Evolutionary conservation across 2,329 filamentous ascomycete species (phyloP), one percentile per base, ranked within the genome.

Genomic region (Fusarium continuum): DNA sequence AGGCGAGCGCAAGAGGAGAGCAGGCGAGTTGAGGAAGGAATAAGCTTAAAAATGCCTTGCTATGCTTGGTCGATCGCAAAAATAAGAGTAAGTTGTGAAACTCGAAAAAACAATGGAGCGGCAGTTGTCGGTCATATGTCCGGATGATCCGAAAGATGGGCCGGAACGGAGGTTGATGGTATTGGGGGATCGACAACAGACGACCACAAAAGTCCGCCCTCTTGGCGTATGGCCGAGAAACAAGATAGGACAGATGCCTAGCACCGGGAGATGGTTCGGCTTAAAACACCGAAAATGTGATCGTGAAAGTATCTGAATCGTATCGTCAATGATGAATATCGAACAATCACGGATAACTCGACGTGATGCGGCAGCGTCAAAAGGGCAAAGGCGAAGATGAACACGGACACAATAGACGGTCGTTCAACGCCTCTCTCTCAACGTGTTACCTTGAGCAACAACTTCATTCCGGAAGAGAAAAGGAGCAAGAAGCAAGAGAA

Each of bases 61-160:
- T 46, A 17, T 50, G 41, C 22, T 59, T 46, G 46, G 16, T 16
- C 25, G 36, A 41, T 44, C 23, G n/a, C 34, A 49, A 31, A 31
- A 55, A 31, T 34, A 38, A 45, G 51, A 54, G 31, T 16, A 34
- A 14, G 41, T 39, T 47, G 54, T 32, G 23, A 48, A 38, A 64
- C 31, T 44, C 22, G 50, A 55, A 25, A 47, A 22, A 61, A 47
- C 6, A 36, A 53, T 40, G 32, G 35, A 56, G 45, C 39, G 38
- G 50, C 22, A 46, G 43, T 35, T 56, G 39, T 47, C 50, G 40
- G 50, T 47, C 50, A 55, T 56, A 40, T 23, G 40, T 65, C 53
- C 45, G 50, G 52, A 39, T 45, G 52, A 59, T 68, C 68, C 68
- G 68, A 68, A 52, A 52, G 57, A 44, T 52, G 43, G 50, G 44